Base-by-base conservation (phyloP, 306 rosid species). In the Ochetophila trinervis region DNA sequence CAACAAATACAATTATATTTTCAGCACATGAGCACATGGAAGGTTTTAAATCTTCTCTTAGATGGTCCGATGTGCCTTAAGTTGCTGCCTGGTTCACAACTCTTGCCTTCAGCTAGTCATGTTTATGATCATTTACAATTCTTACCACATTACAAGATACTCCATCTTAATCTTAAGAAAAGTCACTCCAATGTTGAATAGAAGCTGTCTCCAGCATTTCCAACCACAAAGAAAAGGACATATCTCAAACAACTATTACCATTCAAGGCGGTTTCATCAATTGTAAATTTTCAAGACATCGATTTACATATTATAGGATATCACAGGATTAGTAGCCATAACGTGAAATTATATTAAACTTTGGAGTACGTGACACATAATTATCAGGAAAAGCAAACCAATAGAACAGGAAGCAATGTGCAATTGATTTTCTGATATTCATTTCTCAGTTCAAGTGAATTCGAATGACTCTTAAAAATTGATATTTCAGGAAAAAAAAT, bases 91-190 rank as follows among this genome's bases (percentile, higher is more conserved):
- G 37, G 37, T 63, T 22, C 40, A 49, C 17, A 22, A 23, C 57
- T 47, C 45, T 30, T 49, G 40, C 14, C 30, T 18, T 37, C 57
- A 24, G 27, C n/a, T 12, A 14, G 23, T 63, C 20, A 30, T 34
- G 36, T n/a, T 49, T 49, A 22, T 11, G 22, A 27, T 21, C 19
- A 4, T 30, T 57, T 20, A 4, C 11, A 57, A 58, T 59, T 35
- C 67, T 24, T 32, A 27, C 58, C 30, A 7, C 9, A 40, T 21
- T 5, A 32, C 9, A 19, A 12, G 22, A 61, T 21, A 18, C 7
- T 50, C 24, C 24, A 9, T 15, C 5, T 52, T 53, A 52, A 61
- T 62, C 44, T 52, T 50, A 70, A 60, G 48, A 23, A 30, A 59
- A 60, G 36, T 17, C 21, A 34, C 27, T 19, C 4, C 12, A 49